Evolutionary conservation across 1,284 basidiomycete genomes (phyloP), one percentile per base, ranked within the genome.

Genomic region (Phellopilus nigrolimitatus): DNA sequence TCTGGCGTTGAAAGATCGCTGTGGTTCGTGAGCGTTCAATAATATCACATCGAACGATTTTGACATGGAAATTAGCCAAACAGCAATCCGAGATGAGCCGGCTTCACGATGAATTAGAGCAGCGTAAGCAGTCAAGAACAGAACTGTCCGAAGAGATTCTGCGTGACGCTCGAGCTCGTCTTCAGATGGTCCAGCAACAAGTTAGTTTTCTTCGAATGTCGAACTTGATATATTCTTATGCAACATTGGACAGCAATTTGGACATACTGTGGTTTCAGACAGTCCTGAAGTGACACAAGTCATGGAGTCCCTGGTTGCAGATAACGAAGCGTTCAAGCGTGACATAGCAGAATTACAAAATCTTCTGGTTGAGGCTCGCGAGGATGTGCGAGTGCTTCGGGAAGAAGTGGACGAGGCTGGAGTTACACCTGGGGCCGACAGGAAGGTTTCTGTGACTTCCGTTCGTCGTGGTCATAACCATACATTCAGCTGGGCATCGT

Each of bases 301-400:
- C 4, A 71, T 95, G 6, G 88, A 92, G 63, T 82, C 84, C 10
- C 71, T 95, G 12, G 89, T 93, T 7, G 80, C 82, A 25, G 86
- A 91, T 61, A 94, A 93, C 60, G 88, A 93, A 58, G 74, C 75
- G 24, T 68, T 94, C 53, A 89, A 90, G 66, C 80, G 80, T 27
- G 89, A 92, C 60, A 89, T 89, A 52, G 75, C 78, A 3, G 90
- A 95, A 62, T 68, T 95, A 33, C 83, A 88, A 54, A 77, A 76
- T 49, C 67, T 91, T 12, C 71, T 95, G 4, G 66, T 77, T 2
- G 84, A 90, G 45, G 76, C 88, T 0, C 76, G 89, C n/a, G 89
- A 93, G 60, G 88, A 92, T 56, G 65, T 84, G 5, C 78, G 82
- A 49, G 62, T 70, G 1, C 65, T 91, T 42, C 82, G 83, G 51